Conservation (phyloP, 2,329 filamentous ascomycete species). For the Xylaria sp. region DNA sequence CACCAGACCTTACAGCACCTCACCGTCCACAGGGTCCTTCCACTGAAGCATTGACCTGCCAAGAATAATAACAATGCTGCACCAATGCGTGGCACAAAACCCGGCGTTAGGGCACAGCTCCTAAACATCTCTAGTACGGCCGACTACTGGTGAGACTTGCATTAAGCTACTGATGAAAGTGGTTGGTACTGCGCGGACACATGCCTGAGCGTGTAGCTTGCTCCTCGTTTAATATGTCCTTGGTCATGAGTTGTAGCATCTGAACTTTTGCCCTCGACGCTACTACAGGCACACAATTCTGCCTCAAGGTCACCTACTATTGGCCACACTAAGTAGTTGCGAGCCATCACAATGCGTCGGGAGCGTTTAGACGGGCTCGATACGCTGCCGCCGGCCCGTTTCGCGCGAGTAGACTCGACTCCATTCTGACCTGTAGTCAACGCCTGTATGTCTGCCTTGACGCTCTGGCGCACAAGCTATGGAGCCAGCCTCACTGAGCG, state of each 20-base stretch:
- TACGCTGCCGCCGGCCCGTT: conserved; percentile 34
- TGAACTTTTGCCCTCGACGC: background rate
- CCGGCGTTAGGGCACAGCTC: conserved; percentile 27
- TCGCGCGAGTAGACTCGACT: conserved; percentile 20
- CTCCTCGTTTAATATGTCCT: conserved; percentile 1
- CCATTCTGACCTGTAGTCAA: conserved; percentile 19
- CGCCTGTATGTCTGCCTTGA: conserved; percentile 6
- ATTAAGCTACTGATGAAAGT: conserved; percentile 25
- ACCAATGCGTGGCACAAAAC: conserved; percentile 13
- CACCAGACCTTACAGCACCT: conserved; percentile 5
- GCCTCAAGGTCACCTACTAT: background rate
- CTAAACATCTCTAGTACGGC: conserved; percentile 20
- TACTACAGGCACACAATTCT: conserved; percentile 5
- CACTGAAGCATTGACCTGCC: conserved; percentile 33
- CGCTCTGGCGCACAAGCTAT: background rate
- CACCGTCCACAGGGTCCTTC: conserved; percentile 2
- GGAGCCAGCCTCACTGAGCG: background rate
- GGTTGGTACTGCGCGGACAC: conserved; percentile 16
- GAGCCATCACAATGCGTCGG: background rate
- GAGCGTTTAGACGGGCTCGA: background rate
- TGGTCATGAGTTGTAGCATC: conserved; percentile 7
- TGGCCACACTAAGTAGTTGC: conserved; percentile 8
- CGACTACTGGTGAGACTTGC: background rate
- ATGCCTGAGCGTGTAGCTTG: conserved; percentile 18
- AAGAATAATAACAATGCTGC: conserved; percentile 24